phyloP scores from a whole-genome alignment of 1,284 basidiomycete species.

The Hypsizygus ulmarius region DNA sequence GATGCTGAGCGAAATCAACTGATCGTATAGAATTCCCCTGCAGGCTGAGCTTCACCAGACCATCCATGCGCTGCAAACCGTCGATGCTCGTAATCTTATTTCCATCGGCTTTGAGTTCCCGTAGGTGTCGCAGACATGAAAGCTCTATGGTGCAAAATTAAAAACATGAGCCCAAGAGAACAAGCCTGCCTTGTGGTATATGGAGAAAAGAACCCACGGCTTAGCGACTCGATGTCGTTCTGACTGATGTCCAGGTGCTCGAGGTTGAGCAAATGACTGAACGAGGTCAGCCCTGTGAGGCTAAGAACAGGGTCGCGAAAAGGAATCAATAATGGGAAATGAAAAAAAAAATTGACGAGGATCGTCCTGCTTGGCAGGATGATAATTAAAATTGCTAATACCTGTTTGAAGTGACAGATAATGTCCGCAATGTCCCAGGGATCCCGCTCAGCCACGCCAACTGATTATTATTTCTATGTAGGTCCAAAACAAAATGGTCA shows the following conservation, averaged over 20 bases:
- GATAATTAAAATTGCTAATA: conserved; percentile 30
- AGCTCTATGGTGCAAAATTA: conserved; percentile 55
- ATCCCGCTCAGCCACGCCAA: conserved; percentile 87
- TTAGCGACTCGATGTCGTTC: conserved; percentile 86
- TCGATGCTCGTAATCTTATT: conserved; percentile 79
- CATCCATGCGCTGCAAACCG: conserved; percentile 77
- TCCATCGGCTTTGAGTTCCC: conserved; percentile 85
- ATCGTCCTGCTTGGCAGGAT: conserved; percentile 2
- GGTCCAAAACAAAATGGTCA: conserved; percentile 12
- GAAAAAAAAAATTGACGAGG: conserved; percentile 1
- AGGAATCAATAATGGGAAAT: conserved; percentile 4
- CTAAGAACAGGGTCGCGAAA: conserved; percentile 34
- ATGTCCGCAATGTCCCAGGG: conserved; percentile 72
- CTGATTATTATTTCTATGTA: conserved; percentile 72
- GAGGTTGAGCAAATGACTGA: conserved; percentile 82
- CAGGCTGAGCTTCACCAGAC: conserved; percentile 81
- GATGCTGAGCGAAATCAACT: conserved; percentile 61
- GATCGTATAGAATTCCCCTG: conserved; percentile 72
- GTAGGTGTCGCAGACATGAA: conserved; percentile 79
- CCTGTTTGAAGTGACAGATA: conserved; percentile 81
- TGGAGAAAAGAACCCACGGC: conserved; percentile 56
- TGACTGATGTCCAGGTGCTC: conserved; percentile 89
- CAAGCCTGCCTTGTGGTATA: conserved; percentile 9
- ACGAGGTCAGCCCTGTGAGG: conserved; percentile 85
- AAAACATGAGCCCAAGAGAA: conserved; percentile 13